These are phyloP conservation scores for Aphanomyces astaci DNA, from an alignment of 352 stramenopile species.

Conservation along the genomic window DNA sequence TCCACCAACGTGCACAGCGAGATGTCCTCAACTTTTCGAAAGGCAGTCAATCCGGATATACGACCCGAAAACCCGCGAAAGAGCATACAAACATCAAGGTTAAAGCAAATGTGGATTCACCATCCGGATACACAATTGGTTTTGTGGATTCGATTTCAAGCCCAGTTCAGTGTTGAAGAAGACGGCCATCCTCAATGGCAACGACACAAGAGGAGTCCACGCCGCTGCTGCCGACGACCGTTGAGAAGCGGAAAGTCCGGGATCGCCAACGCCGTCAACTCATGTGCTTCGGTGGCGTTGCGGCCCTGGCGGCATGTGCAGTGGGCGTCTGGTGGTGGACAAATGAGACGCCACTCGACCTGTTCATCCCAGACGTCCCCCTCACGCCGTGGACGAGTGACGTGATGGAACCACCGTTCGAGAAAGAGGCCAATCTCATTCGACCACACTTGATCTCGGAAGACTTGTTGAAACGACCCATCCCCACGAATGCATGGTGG, in stretches of 20 bases:
- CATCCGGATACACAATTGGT: constrained; percentile 4
- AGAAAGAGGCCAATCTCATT: constrained; percentile 23
- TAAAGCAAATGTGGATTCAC: background rate
- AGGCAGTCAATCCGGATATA: background rate
- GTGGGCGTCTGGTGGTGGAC: background rate
- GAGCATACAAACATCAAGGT: background rate
- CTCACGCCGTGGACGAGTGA: background rate
- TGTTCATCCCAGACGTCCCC: constrained; percentile 6
- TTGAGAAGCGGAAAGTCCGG: background rate
- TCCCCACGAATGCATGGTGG: constrained; percentile 88
- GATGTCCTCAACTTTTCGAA: background rate
- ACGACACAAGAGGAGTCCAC: background rate
- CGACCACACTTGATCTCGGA: constrained; percentile 43
- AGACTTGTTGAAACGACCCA: constrained; percentile 42
- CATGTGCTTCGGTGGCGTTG: background rate
- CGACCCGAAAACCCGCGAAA: background rate
- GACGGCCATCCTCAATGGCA: background rate
- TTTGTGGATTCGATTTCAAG: background rate
- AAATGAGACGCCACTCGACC: background rate
- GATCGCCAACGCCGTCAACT: background rate
- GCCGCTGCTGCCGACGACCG: background rate
- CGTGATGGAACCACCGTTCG: constrained; percentile 9
- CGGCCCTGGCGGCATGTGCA: background rate
- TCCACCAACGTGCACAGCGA: background rate
- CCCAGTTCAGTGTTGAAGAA: constrained; percentile 7